These are phyloP conservation scores for Articulospora tetracladia DNA, from an alignment of 495 filamentous ascomycete species.

Conservation along the genomic window DNA sequence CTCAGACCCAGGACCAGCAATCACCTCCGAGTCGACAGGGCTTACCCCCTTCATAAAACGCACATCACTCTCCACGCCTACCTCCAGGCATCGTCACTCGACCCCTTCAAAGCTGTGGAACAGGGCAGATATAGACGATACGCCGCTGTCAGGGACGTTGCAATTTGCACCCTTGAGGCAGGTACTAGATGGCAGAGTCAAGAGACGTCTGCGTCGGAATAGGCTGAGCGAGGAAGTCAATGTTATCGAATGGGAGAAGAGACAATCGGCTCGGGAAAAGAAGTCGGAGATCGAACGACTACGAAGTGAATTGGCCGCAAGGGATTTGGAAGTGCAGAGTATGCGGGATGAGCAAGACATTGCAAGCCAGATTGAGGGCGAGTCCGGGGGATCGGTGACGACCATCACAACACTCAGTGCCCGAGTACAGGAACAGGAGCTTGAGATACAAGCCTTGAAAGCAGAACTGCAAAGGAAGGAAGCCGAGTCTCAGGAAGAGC, in stretches of 20 bases:
- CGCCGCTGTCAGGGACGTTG: constrained; percentile 32
- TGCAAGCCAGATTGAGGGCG: constrained; percentile 23
- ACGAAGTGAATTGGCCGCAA: constrained; percentile 46
- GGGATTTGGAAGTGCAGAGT: constrained; percentile 43
- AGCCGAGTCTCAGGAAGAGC: constrained; percentile 17
- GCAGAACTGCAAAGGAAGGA: constrained; percentile 21
- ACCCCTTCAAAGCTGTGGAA: constrained; percentile 27
- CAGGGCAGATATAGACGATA: constrained; percentile 17
- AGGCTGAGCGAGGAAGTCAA: constrained; percentile 76
- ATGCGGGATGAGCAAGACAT: constrained; percentile 24
- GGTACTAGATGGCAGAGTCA: constrained; percentile 65
- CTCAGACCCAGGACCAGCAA: constrained; percentile 61
- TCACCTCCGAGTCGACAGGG: constrained; percentile 48
- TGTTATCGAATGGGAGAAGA: constrained; percentile 54
- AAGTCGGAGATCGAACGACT: constrained; percentile 43
- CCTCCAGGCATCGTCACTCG: constrained; percentile 41
- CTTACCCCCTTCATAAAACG: constrained; percentile 64
- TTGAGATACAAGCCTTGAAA: constrained; percentile 18
- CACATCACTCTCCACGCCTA: constrained; percentile 48
- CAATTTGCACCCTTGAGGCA: constrained; percentile 69
- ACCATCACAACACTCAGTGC: constrained; percentile 9
- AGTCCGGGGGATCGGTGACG: constrained; percentile 9
- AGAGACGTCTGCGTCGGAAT: constrained; percentile 64
- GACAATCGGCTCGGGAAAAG: constrained; percentile 33
- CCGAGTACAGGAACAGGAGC: constrained; percentile 22